These are phyloP conservation scores for Amylostereum chailletii DNA, from an alignment of 1,284 basidiomycete genomes.

Conservation along the genomic window DNA sequence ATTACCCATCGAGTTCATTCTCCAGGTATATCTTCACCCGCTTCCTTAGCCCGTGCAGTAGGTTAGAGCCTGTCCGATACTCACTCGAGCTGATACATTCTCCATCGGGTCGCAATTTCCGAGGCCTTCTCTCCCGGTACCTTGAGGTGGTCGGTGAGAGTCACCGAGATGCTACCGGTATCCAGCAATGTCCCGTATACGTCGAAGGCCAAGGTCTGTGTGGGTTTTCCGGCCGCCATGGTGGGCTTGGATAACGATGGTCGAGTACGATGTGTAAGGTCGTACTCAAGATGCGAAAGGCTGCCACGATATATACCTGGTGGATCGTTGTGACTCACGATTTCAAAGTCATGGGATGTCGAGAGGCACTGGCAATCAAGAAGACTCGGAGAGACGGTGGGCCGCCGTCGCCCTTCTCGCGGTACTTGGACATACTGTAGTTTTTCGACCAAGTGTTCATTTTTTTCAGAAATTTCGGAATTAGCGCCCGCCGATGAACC, in stretches of 20 bases:
- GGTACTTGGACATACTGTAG: too few species aligned
- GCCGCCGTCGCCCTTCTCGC: too few species aligned
- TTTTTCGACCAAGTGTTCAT: too few species aligned
- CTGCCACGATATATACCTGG: too few species aligned
- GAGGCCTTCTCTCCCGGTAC: constrained; percentile 14
- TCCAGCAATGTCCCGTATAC: constrained; percentile 26
- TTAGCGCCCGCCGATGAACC: too few species aligned
- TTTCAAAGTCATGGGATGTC: too few species aligned
- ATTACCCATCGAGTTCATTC: constrained; percentile 24
- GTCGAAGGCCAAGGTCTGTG: constrained; percentile 19
- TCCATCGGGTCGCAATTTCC: constrained; percentile 16
- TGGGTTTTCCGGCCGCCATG: not conserved
- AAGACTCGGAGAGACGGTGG: too few species aligned
- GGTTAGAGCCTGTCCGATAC: constrained; percentile 8
- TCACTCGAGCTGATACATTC: constrained; percentile 25
- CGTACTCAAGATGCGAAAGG: too few species aligned
- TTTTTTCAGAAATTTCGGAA: too few species aligned
- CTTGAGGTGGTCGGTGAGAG: constrained; percentile 9
- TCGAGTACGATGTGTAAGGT: too few species aligned
- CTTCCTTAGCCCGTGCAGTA: not conserved
- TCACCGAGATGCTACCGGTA: constrained; percentile 17
- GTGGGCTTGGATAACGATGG: not conserved
- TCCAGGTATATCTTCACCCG: constrained; percentile 22
- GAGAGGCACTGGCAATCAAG: too few species aligned
- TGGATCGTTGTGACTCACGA: too few species aligned